Evolutionary conservation across 768 basidiomycete genomes (phyloP).

Genomic region (Stropharia rugosoannulata): DNA sequence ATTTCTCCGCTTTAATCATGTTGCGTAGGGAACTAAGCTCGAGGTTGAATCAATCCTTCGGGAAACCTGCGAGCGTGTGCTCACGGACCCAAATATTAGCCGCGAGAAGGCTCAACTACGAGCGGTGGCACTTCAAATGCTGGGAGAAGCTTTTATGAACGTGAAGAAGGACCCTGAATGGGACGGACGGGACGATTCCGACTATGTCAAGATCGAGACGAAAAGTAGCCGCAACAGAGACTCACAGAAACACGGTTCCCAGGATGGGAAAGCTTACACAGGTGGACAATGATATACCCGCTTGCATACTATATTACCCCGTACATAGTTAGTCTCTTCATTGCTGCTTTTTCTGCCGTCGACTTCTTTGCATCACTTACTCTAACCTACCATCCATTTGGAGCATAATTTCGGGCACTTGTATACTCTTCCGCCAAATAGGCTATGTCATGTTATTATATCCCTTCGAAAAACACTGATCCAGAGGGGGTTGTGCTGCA

Average conservation of each 20-base stretch:
- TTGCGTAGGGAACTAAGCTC: conserved; percentile 76
- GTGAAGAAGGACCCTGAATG: conserved; percentile 61
- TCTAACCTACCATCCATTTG: no score
- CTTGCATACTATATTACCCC: no score
- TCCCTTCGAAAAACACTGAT: no score
- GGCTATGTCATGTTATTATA: no score
- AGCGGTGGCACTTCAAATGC: conserved; percentile 79
- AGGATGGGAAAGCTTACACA: no score
- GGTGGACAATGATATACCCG: no score
- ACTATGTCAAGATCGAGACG: conserved; percentile 83
- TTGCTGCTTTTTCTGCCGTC: no score
- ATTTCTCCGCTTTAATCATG: neutral
- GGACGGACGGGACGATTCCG: conserved; percentile 53
- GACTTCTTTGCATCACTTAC: no score
- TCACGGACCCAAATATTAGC: conserved; percentile 54
- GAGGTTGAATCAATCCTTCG: conserved; percentile 88
- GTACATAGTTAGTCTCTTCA: no score
- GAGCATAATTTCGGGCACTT: no score
- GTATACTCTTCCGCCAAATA: no score
- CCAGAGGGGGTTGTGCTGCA: no score
- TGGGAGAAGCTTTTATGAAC: conserved; percentile 75
- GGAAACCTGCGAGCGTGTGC: conserved; percentile 82
- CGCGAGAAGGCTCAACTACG: conserved; percentile 65
- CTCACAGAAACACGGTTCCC: neutral
- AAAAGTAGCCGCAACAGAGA: conserved; percentile 54